Conservation (phyloP, 2,329 filamentous ascomycete genomes). For the Capronia coronata region DNA sequence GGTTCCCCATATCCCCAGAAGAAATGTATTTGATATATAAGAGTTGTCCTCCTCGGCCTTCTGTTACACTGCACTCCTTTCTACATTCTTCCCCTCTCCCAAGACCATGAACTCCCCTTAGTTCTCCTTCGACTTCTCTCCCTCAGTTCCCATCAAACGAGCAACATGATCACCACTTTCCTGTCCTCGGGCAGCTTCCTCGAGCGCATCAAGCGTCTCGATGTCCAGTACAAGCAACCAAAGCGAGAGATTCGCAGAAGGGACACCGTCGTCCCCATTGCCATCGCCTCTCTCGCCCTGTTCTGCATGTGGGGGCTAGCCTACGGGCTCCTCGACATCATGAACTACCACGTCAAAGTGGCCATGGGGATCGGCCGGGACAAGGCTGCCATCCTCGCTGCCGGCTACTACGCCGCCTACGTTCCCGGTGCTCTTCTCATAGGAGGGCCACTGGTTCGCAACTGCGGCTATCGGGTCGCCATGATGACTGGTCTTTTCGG, state of each 20-base stretch:
- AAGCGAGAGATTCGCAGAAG: constrained; percentile 7
- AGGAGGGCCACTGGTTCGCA: constrained; percentile 24
- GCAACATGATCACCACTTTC: constrained; percentile 46
- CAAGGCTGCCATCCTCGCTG: constrained; percentile 25
- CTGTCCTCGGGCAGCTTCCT: constrained; percentile 62
- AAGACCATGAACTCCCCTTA: neutral
- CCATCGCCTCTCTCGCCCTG: constrained; percentile 29
- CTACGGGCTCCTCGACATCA: constrained; percentile 45
- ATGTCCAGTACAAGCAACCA: constrained; percentile 21
- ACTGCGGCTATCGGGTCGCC: constrained; percentile 51
- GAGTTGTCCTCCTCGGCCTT: too few relatives aligned
- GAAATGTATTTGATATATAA: too few relatives aligned
- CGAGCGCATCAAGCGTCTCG: constrained; percentile 34
- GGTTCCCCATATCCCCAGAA: too few relatives aligned
- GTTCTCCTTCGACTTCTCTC: neutral
- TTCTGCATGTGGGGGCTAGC: constrained; percentile 51
- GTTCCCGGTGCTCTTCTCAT: constrained; percentile 24
- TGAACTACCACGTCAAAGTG: constrained; percentile 35
- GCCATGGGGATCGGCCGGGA: constrained; percentile 24
- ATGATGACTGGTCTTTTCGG: constrained; percentile 67
- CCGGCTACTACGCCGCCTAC: constrained; percentile 26
- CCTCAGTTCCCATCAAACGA: neutral
- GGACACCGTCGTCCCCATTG: constrained; percentile 20
- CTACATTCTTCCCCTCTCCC: too few relatives aligned
- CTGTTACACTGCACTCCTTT: too few relatives aligned